phyloP scores from a whole-genome alignment of 306 rosid species.

The Cajanus cajan region DNA sequence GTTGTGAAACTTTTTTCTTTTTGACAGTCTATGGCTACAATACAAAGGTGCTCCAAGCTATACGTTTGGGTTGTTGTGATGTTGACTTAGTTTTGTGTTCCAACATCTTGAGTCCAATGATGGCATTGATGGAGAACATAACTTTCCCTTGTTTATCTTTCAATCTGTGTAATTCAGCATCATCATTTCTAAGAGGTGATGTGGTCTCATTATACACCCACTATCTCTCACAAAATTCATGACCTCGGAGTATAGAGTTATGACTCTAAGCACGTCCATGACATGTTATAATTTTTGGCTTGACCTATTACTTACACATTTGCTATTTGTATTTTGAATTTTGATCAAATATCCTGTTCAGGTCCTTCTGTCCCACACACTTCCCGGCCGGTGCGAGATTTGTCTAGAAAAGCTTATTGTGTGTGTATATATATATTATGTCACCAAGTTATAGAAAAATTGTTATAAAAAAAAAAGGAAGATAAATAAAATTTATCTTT shows the following conservation, averaged over 20 bases:
- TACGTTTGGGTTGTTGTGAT: no score
- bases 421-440: no score
- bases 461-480: not conserved
- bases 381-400: not conserved
- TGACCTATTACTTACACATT: not conserved
- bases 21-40: not conserved
- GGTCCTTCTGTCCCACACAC: no score
- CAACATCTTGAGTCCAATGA: not conserved
- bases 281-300: not conserved
- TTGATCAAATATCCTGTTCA: no score
- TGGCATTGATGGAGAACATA: not conserved
- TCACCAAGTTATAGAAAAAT: no score
- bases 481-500: not conserved
- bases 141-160: not conserved
- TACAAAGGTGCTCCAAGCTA: not conserved
- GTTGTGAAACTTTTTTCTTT: not conserved
- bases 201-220: not conserved
- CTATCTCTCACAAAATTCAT: not conserved
- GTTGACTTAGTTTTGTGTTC: no score
- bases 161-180: not conserved
- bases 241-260: not conserved
- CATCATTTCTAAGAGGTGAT: not conserved
- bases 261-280: not conserved
- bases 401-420: not conserved
- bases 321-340: not conserved